phyloP scores from a whole-genome alignment of 176 grass and related monocot species.

The Pontederia crassipes region DNA sequence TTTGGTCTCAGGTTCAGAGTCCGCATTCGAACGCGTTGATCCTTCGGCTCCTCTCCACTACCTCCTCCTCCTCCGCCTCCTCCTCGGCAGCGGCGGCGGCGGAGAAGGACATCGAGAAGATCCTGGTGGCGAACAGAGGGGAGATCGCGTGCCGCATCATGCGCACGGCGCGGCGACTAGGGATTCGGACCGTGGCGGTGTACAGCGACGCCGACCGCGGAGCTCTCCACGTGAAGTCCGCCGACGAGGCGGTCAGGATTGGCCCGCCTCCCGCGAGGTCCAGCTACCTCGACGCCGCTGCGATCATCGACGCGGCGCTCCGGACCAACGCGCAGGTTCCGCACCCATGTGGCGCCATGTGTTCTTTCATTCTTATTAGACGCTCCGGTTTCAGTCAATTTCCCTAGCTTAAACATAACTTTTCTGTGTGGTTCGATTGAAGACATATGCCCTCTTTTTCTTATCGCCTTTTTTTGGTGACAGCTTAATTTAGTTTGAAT shows the following conservation, averaged over 20 bases:
- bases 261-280: conserved; percentile 53
- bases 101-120: conserved; percentile 41
- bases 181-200: conserved; percentile 65
- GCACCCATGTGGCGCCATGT: neutral
- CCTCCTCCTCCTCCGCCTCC: neutral
- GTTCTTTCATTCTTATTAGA: neutral
- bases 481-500: too few species aligned
- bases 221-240: conserved; percentile 61
- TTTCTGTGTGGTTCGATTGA: too few species aligned
- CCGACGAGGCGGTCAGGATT: conserved; percentile 67
- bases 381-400: neutral
- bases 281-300: conserved; percentile 76
- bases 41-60: conserved; percentile 25
- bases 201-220: conserved; percentile 82
- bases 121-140: conserved; percentile 84
- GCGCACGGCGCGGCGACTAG: conserved; percentile 52
- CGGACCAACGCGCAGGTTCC: conserved; percentile 62
- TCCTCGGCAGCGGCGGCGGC: neutral
- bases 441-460: too few species aligned
- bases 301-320: conserved; percentile 64
- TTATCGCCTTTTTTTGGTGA: too few species aligned
- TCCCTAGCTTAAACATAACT: too few species aligned
- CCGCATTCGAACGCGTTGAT: neutral
- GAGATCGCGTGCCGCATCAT: conserved; percentile 94
- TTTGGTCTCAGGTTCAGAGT: neutral